These are phyloP conservation scores for Backusella psychrophila DNA, from an alignment of 192 early-diverging fungal species.

Conservation along the genomic window DNA sequence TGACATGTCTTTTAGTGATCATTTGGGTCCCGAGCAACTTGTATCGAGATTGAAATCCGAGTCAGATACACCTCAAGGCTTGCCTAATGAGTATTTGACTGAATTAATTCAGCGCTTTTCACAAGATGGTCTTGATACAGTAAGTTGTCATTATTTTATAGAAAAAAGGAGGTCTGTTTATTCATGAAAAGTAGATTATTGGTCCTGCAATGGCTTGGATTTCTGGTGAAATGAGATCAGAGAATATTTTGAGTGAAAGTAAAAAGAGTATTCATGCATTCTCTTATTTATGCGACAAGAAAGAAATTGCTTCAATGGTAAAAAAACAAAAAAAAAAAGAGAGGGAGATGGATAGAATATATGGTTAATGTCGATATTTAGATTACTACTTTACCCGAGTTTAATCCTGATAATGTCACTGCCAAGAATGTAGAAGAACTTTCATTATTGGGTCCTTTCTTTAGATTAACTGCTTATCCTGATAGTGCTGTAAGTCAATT, in stretches of 20 bases:
- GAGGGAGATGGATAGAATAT: neutral
- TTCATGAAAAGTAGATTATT: constrained; percentile 43
- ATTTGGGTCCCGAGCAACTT: constrained; percentile 44
- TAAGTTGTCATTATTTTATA: constrained; percentile 17
- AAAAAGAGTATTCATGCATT: constrained; percentile 51
- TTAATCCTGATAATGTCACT: constrained; percentile 52
- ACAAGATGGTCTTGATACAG: constrained; percentile 62
- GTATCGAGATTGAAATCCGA: constrained; percentile 48
- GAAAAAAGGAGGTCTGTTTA: neutral
- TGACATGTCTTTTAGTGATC: neutral
- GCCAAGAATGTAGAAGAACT: constrained; percentile 58
- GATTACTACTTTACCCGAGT: constrained; percentile 40
- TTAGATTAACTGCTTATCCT: constrained; percentile 54
- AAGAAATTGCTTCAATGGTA: constrained; percentile 51
- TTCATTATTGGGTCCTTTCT: constrained; percentile 77
- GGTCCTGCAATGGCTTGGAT: constrained; percentile 51
- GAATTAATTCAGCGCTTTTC: constrained; percentile 59
- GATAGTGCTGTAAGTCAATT: constrained; percentile 39
- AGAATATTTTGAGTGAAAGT: constrained; percentile 51
- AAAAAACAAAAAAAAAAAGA: neutral
- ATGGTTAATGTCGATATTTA: neutral
- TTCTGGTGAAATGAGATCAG: constrained; percentile 40
- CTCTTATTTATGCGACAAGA: constrained; percentile 50
- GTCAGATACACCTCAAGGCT: constrained; percentile 54
- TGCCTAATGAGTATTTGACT: constrained; percentile 64